Evolutionary conservation across 805 yeast species (phyloP).

Genomic region (Sugiyamaella valdiviana): DNA sequence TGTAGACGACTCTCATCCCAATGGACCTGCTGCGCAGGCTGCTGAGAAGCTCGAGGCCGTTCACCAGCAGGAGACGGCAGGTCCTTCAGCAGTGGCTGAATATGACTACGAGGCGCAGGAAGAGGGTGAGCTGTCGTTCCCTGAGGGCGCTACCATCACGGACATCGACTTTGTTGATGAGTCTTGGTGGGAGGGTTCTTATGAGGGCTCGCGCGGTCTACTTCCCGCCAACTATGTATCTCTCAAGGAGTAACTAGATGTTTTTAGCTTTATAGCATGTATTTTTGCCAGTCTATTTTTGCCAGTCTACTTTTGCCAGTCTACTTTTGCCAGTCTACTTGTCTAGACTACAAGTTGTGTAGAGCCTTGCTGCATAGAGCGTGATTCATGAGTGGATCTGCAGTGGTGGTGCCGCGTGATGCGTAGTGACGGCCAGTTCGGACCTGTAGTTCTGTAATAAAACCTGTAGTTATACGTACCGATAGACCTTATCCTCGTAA

Average conservation of each 20-base stretch:
- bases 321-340: too few relatives aligned
- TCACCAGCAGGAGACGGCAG: constrained; percentile 25
- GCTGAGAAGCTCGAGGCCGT: constrained; percentile 14
- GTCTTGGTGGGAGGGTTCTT: constrained; percentile 95
- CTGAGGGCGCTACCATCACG: constrained; percentile 73
- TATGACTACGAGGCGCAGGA: constrained; percentile 86
- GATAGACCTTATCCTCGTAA: too few relatives aligned
- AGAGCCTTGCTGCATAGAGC: too few relatives aligned
- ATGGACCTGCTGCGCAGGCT: constrained; percentile 15
- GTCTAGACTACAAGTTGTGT: too few relatives aligned
- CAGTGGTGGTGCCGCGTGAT: too few relatives aligned
- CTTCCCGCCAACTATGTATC: constrained; percentile 88
- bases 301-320: too few relatives aligned
- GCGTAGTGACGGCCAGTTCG: too few relatives aligned
- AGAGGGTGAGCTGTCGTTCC: constrained; percentile 82
- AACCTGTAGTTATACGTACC: too few relatives aligned
- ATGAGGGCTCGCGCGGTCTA: constrained; percentile 70
- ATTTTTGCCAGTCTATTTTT: too few relatives aligned
- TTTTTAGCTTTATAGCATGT: too few relatives aligned
- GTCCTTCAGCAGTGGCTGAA: constrained; percentile 54
- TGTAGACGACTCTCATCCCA: constrained; percentile 34
- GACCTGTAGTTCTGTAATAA: too few relatives aligned
- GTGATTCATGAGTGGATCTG: too few relatives aligned
- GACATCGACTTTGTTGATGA: constrained; percentile 87
- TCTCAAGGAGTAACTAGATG: constrained; percentile 20